Base-by-base conservation (phyloP, 331 rosid genomes). In the Spiraea crenata region DNA sequence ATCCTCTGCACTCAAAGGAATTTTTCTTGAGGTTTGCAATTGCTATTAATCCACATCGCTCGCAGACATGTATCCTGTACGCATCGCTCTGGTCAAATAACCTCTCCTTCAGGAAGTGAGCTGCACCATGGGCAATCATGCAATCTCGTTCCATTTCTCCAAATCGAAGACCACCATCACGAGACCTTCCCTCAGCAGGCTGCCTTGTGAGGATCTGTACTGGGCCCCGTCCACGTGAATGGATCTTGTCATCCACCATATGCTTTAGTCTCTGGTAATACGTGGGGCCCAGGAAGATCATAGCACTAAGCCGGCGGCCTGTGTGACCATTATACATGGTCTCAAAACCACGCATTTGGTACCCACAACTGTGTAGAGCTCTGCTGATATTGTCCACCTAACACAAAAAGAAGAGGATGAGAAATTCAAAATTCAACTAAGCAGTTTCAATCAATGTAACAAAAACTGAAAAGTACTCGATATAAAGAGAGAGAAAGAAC, bases 81-180 rank as follows among this genome's bases (percentile, higher is more conserved):
- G 99, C 99, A 82, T 95, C 99, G 63, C 97, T 93, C 80, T 93
- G 99, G 74, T 91, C 99, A 72, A 95, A 95, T 82, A 95, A 69
- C 76, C 99, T 91, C 85, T 95, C 99, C 67, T 95, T 95, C 3
- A 95, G 84, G 72, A 95, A 95, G 79, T 93, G 96, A 68, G 99
- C 99, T 37, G 99, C 97, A 54, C 96, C 99, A 25, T 93, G 99
- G 70, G 99, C 97, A 73, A 93, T 93, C 99, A 93, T 93, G 73
- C 97, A 93, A 69, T 93, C 99, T 9, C 97, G 90, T 69, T 93
- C 97, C 99, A 93, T 93, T 80, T 93, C 99, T 80, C 97, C 97
- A 17, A 90, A 90, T 49, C 97, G 87, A n/a, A 90, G 87, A 80
- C 95, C 97, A 47, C 97, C 97, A 67, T 90, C 97, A 31, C 95